phyloP scores from a whole-genome alignment of 306 rosid genomes.

The Citrullus mucosospermus region DNA sequence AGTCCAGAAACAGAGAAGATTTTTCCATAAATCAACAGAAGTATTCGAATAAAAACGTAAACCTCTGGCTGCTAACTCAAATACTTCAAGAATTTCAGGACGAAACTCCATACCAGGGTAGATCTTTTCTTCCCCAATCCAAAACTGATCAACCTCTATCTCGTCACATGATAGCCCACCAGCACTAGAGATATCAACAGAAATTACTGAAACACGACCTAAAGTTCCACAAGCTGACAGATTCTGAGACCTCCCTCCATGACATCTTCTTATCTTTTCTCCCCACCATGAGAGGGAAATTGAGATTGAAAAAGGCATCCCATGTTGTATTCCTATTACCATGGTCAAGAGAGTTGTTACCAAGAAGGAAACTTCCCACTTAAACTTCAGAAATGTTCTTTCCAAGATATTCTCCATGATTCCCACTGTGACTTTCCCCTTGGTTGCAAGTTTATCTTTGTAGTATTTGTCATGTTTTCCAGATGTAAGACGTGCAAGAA shows the following conservation, averaged over 20 bases:
- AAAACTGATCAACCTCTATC: constrained; percentile 25
- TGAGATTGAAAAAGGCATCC: constrained; percentile 35
- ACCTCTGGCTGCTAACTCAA: constrained; percentile 26
- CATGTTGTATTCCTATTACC: constrained; percentile 44
- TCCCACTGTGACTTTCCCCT: constrained; percentile 33
- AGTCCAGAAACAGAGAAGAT: neutral
- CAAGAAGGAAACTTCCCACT: constrained; percentile 24
- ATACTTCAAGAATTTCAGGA: constrained; percentile 11
- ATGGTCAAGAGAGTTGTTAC: constrained; percentile 15
- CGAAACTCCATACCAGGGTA: neutral
- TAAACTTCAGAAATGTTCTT: constrained; percentile 19
- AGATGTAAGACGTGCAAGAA: constrained; percentile 29
- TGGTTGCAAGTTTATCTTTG: constrained; percentile 34
- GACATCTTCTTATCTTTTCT: constrained; percentile 9
- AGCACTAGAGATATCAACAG: constrained; percentile 25
- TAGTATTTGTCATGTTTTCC: constrained; percentile 21
- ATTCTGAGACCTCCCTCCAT: constrained; percentile 10
- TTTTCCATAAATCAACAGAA: neutral
- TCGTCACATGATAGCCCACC: constrained; percentile 15
- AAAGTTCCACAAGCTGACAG: constrained; percentile 45
- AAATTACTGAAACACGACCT: constrained; percentile 40
- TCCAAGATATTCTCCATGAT: constrained; percentile 15
- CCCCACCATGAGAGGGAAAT: constrained; percentile 24
- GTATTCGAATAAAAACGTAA: constrained; percentile 1
- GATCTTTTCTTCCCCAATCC: constrained; percentile 30